Evolutionary conservation across 2,329 filamentous ascomycete species (phyloP), one percentile per base, ranked within the genome.

Genomic region (Rutstroemia sp.): DNA sequence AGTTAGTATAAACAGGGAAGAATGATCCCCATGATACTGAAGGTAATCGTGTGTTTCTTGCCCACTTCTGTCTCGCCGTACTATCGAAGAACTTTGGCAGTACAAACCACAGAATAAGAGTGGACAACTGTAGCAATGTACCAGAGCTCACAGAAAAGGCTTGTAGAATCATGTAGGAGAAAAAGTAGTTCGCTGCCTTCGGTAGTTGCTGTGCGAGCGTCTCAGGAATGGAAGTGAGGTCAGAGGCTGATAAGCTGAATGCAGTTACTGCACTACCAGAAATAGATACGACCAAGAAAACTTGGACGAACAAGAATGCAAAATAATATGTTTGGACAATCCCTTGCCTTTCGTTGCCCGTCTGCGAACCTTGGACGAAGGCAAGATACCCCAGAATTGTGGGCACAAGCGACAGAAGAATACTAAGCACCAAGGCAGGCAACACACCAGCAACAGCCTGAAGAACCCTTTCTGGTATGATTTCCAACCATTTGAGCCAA

Each of bases 121-220:
- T 82, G n/a, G 82, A 83, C 23, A 95, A 81, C 67, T 97, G 94
- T 12, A 96, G 76, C 4, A 97, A 76, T 1, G 90, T 92, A 70
- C 88, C 91, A 1, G 92, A 92, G 70, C 91, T 96, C 61, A 90
- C 91, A 61, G 90, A 91, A 65, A 97, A 79, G 0, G 92, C 90
- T 67, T 97, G 94, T 9, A 99, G 84, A 69, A 96, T 87, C 85
- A 99, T 92, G 79, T 99, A 99, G 1, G 90, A 92, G 77, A 96
- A 97, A 76, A 97, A 99, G 72, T 97, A 99, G 69, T 96, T 96
- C 64, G 90, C 88, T 0, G 92, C 87, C 63, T 83, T 88, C 2
- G 94, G 94, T 5, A 99, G 75, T 59, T 92, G 94, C 10, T 77
- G 71, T 0, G 92, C 92, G 27, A 99, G 75, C 0, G 88, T 77